Evolutionary conservation across 306 rosid species (phyloP), one percentile per base, ranked within the genome.

Genomic region (Cicer judaicum): DNA sequence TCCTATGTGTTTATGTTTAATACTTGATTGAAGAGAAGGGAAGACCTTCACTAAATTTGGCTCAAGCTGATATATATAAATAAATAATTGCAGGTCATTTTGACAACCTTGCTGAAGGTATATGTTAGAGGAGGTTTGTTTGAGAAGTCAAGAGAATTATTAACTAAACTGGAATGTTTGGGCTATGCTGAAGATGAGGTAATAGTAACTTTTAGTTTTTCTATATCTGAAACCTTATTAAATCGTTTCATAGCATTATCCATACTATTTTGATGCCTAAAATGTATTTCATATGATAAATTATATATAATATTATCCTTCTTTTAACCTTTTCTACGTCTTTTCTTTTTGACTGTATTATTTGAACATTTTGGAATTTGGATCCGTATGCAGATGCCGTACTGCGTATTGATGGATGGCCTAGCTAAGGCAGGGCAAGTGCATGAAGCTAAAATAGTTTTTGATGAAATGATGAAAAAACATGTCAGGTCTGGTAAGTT

Each of bases 181-280:
- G 94, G 96, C 65, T 86, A 87, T 83, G 96, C 96, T 56, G 91
- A 89, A 83, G 89, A 91, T 67, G 98, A 93, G 98, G 98, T 93
- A 75, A 62, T 69, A 36, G 8, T 63, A 62, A 16, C 60, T 56
- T 47, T 79, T 77, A 29, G 38, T 57, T 66, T 73, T 11, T 52
- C 42, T 73, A 82, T 46, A 24, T 53, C 38, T 61, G 50, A 56
- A 64, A 68, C 40, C 40, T 73, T 55, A 59, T 48, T 8, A 73
- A 72, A 76, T 61, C 36, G 54, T 61, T 61, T 50, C 70, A 39
- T 46, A 39, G 24, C 64, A 73, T 19, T 63, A 11, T 48, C n/a
- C 64, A 7, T 54, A 10, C 70, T 39, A 61, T 54, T 61, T 29
- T 4, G 72, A 68, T 73, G 64, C 65, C 64, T 36, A 49, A 54